Percentiles rank a stretch among this genome's conserved stretches.
Evolutionary conservation across 148 eudicot species (phyloP).

Genomic region (Vaccinium myrtillus): DNA sequence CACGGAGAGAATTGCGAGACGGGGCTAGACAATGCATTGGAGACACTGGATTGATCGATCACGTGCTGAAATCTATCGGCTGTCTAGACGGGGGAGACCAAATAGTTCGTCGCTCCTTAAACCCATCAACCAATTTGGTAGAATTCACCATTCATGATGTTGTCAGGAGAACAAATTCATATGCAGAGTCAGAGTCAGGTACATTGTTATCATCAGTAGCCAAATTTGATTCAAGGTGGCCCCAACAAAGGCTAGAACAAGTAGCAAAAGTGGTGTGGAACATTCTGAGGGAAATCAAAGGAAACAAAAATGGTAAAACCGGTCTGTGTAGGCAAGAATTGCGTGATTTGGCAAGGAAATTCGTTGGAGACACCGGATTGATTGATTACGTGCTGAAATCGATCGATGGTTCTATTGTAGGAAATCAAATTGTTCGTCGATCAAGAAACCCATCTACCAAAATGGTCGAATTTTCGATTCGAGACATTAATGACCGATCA

Average conservation of each 20-base stretch:
- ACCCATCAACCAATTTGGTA: constrained; percentile 17
- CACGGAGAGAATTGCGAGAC: constrained; percentile 27
- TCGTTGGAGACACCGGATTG: constrained; percentile 26
- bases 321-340: constrained; percentile 27
- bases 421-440: constrained; percentile 22
- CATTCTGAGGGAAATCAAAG: constrained; percentile 15
- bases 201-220: background rate
- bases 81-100: constrained; percentile 18
- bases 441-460: constrained; percentile 25
- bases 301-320: background rate
- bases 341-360: constrained; percentile 21
- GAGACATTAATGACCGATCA: background rate
- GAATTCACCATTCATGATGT: constrained; percentile 27
- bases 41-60: constrained; percentile 41
- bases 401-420: constrained; percentile 14
- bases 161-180: background rate
- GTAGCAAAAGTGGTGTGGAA: constrained; percentile 25
- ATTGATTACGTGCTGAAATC: constrained; percentile 34
- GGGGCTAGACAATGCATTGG: constrained; percentile 33
- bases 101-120: constrained; percentile 22
- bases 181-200: background rate
- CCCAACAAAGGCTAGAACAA: constrained; percentile 17
- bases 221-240: constrained; percentile 22
- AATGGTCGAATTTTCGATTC: constrained; percentile 15
- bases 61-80: constrained; percentile 34